Evolutionary conservation across 768 basidiomycete species (phyloP), one percentile per base, ranked within the genome.

Genomic region (Xerocomus spinulosus): DNA sequence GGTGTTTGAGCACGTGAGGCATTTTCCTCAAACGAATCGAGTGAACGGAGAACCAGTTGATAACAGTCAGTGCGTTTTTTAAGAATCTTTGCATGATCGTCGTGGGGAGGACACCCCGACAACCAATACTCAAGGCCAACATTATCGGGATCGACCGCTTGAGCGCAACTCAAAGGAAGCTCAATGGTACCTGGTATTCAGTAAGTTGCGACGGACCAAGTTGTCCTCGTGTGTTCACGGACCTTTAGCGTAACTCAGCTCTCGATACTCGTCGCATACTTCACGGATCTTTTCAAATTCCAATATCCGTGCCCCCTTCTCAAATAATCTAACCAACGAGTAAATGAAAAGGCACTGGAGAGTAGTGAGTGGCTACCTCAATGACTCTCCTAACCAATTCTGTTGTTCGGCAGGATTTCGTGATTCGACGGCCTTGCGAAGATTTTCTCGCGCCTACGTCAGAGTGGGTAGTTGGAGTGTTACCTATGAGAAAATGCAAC

Each of bases 401-500:
- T 85, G 82, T 44, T 83, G 78, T 61, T 97, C 93, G 1, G 72
- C 68, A 4, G 79, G 75, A 63, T 83, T 86, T 46, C 79, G 74
- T 17, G 88, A 83, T 60, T 92, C 90, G 21, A 87, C 82, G 25
- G 96, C 92, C 61, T 88, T 89, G 9, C 92, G 85, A 29, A 96
- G 76, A 56, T 88, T 92, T 70, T 99, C 96, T 62, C 90, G 86
- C 2, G 95, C 95, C 91, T 94, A 54, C 17, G 32, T 44, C 40
- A 39, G 29, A 23, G 33, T 13, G 21, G 39, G 49, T 38, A 57
- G 32, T 39, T 29, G 38, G 41, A n/a, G 40, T 18, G n/a, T 37
- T 32, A 30, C 37, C 39, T 43, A 34, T 15, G 12, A 44, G 46
- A 33, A 45, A 30, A 14, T 24, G 6, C 28, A 30, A 38, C 42